Evolutionary conservation across 2,329 filamentous ascomycete genomes (phyloP).

Genomic region (Helotiales sp.): DNA sequence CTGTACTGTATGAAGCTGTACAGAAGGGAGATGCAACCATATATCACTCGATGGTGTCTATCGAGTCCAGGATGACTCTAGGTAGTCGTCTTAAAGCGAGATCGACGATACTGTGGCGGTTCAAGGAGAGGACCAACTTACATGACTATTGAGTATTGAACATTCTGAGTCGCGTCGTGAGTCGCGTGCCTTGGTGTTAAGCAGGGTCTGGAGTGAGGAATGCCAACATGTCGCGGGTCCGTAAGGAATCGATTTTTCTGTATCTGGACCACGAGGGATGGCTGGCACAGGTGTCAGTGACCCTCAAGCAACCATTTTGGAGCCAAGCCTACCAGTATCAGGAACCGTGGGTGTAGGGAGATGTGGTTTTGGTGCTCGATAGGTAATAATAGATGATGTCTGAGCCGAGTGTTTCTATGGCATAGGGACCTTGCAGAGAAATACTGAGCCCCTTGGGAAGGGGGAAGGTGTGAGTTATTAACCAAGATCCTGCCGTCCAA

Average conservation of each 20-base stretch:
- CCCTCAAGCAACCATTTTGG: background rate
- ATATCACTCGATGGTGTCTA: conserved; percentile 19
- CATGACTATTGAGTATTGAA: conserved; percentile 24
- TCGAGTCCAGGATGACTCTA: background rate
- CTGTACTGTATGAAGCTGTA: background rate
- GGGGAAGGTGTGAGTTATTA: conserved; percentile 21
- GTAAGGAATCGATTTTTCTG: conserved; percentile 2
- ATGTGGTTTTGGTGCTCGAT: background rate
- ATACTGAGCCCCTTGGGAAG: conserved; percentile 23
- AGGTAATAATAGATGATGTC: background rate
- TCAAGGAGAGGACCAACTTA: conserved; percentile 23
- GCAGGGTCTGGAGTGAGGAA: conserved; percentile 18
- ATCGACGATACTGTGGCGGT: conserved; percentile 11
- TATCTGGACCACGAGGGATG: background rate
- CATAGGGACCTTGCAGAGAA: conserved; percentile 26
- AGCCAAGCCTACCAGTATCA: background rate
- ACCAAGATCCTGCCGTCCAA: conserved; percentile 7
- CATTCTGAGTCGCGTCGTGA: conserved; percentile 8
- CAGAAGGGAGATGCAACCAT: conserved; percentile 23
- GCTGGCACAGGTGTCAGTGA: background rate
- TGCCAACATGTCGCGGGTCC: conserved; percentile 14
- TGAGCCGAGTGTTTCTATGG: conserved; percentile 6
- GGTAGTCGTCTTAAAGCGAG: conserved; percentile 9
- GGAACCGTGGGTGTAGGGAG: conserved; percentile 1
- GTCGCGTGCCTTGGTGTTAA: conserved; percentile 22